Percentiles rank a stretch among this genome's conserved stretches.
phyloP scores from a whole-genome alignment of 352 stramenopile genomes.

The Phytophthora multivora region DNA sequence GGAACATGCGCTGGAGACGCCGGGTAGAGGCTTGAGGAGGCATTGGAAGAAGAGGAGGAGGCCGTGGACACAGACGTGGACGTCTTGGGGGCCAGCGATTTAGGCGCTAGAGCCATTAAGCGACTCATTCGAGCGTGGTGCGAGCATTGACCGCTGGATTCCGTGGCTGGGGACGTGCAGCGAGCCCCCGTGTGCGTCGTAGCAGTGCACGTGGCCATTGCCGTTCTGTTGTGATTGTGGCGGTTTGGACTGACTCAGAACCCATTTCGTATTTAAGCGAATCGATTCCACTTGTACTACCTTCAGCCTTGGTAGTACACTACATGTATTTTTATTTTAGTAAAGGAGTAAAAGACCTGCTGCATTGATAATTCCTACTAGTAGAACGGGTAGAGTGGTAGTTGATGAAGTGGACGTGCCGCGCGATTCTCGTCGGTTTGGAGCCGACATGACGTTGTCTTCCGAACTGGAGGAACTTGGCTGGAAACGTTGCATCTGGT shows the following conservation, averaged over 20 bases:
- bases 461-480: conserved; percentile 1
- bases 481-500: background rate
- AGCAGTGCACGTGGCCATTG: conserved; percentile 36
- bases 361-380: too few species aligned
- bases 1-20: conserved; percentile 4
- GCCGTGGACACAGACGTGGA: conserved; percentile 8
- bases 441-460: conserved; percentile 19
- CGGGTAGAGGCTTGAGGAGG: conserved; percentile 10
- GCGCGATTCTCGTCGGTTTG: conserved; percentile 12
- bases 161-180: conserved; percentile 54
- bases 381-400: background rate
- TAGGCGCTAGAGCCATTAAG: conserved; percentile 79
- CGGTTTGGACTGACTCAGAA: background rate
- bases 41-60: conserved; percentile 4
- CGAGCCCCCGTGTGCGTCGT: conserved; percentile 72
- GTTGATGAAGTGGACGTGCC: conserved; percentile 2
- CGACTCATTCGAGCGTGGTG: conserved; percentile 84
- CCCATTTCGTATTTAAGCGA: conserved; percentile 4
- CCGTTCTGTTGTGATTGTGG: conserved; percentile 10
- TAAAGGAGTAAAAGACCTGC: too few species aligned
- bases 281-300: too few species aligned
- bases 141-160: conserved; percentile 55
- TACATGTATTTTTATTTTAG: too few species aligned
- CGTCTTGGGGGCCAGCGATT: conserved; percentile 15
- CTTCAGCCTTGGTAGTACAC: too few species aligned